Conservation (phyloP, 441 rosid species). For the Pelargonium hybrid region DNA sequence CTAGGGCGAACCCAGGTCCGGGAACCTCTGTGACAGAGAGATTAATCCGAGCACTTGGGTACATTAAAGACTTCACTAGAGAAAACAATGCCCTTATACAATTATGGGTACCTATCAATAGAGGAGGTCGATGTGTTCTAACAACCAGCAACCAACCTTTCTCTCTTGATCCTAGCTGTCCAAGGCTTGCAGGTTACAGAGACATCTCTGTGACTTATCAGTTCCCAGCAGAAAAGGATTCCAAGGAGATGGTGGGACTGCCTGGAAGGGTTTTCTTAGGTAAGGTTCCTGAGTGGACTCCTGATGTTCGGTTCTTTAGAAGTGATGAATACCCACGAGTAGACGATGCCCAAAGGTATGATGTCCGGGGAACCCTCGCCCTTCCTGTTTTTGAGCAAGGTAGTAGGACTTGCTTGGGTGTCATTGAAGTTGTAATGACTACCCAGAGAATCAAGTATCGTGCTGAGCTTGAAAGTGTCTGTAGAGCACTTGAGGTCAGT, state of each 20-base stretch:
- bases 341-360: conserved; percentile 53
- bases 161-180: conserved; percentile 44
- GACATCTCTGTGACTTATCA: conserved; percentile 62
- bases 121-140: conserved; percentile 53
- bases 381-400: conserved; percentile 87
- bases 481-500: conserved; percentile 80
- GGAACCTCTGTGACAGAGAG: conserved; percentile 52
- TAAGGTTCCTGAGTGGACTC: conserved; percentile 90
- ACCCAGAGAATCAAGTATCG: conserved; percentile 47
- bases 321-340: conserved; percentile 78
- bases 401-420: conserved; percentile 74
- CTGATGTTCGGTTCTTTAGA: conserved; percentile 77
- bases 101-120: conserved; percentile 71
- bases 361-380: conserved; percentile 75
- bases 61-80: conserved; percentile 42
- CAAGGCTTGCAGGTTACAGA: conserved; percentile 58
- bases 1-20: conserved; percentile 32
- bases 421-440: conserved; percentile 75
- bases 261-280: conserved; percentile 82
- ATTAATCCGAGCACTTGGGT: conserved; percentile 51
- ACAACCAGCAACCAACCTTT: conserved; percentile 64
- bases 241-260: conserved; percentile 52
- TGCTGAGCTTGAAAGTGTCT: conserved; percentile 67
- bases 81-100: conserved; percentile 71
- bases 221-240: conserved; percentile 61